A percentile compares a stretch with the other conserved stretches of the same genome.
These are phyloP conservation scores for Gaillardinia entomophila DNA, from an alignment of 805 yeast genomes.

Conservation along the genomic window DNA sequence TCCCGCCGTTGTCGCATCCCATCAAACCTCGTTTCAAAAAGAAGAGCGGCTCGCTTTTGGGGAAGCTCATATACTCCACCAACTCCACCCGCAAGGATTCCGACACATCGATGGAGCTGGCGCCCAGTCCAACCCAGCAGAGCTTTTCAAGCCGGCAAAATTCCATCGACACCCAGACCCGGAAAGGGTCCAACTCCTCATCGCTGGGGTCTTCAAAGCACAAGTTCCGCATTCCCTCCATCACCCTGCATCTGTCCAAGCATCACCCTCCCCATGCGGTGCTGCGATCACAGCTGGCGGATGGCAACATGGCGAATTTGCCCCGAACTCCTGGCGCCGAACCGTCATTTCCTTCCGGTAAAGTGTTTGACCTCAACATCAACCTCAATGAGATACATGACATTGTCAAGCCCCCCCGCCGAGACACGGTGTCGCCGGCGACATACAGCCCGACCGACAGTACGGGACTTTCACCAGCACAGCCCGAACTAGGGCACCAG, in stretches of 20 bases:
- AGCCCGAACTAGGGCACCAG: neutral
- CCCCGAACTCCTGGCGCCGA: slow-evolving; percentile 1
- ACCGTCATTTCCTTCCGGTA: slow-evolving; percentile 2
- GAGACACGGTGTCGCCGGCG: neutral
- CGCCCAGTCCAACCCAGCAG: slow-evolving; percentile 4
- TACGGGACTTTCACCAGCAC: neutral
- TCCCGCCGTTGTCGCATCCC: slow-evolving; percentile 46
- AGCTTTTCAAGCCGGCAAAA: slow-evolving; percentile 5
- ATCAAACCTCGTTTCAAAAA: slow-evolving; percentile 42
- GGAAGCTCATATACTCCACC: slow-evolving; percentile 36
- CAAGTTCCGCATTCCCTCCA: slow-evolving; percentile 32
- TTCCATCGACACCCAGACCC: slow-evolving; percentile 3
- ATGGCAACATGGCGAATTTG: neutral
- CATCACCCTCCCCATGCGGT: neutral
- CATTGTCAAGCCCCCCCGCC: slow-evolving; percentile 31
- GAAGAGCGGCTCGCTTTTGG: slow-evolving; percentile 30
- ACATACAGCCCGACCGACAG: neutral
- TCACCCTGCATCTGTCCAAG: slow-evolving; percentile 18
- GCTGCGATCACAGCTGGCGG: slow-evolving; percentile 3
- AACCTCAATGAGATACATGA: slow-evolving; percentile 48
- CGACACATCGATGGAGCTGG: slow-evolving; percentile 7
- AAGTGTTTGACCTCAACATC: slow-evolving; percentile 37
- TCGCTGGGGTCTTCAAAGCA: slow-evolving; percentile 20
- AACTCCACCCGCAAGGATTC: slow-evolving; percentile 27
- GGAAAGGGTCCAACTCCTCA: slow-evolving; percentile 12